These are phyloP conservation scores for Arthromyces matolae DNA, from an alignment of 768 basidiomycete genomes.

Conservation along the genomic window DNA sequence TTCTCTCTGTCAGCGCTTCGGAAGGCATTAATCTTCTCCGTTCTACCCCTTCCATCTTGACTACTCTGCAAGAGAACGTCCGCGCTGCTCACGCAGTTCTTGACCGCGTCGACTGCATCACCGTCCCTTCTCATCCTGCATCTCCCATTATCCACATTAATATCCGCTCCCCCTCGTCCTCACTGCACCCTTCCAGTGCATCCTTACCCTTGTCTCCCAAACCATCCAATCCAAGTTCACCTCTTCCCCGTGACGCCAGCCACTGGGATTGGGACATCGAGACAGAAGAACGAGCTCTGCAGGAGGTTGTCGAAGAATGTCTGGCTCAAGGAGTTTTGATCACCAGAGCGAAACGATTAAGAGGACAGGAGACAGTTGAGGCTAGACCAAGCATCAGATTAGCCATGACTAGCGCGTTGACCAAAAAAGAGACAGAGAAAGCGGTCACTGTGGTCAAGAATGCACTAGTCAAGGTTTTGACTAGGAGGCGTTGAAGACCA, in stretches of 20 bases:
- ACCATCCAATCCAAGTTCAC: slow-evolving; percentile 47
- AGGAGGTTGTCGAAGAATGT: slow-evolving; percentile 90
- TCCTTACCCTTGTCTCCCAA: slow-evolving; percentile 27
- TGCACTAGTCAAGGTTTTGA: slow-evolving; percentile 70
- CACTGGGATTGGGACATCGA: slow-evolving; percentile 56
- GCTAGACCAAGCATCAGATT: slow-evolving; percentile 81
- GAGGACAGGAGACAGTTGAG: slow-evolving; percentile 81
- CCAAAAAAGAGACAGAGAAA: slow-evolving; percentile 91
- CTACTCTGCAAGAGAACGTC: slow-evolving; percentile 77
- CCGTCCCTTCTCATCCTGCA: slow-evolving; percentile 79
- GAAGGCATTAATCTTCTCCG: slow-evolving; percentile 80
- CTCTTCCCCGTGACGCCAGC: slow-evolving; percentile 42
- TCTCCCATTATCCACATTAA: slow-evolving; percentile 88
- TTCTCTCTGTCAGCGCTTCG: slow-evolving; percentile 84
- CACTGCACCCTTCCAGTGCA: slow-evolving; percentile 22
- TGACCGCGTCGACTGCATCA: slow-evolving; percentile 76
- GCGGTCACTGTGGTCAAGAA: slow-evolving; percentile 71
- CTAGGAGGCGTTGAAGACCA: slow-evolving; percentile 53
- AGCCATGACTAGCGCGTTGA: slow-evolving; percentile 73
- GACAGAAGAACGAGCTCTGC: slow-evolving; percentile 74
- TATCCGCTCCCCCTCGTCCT: slow-evolving; percentile 37
- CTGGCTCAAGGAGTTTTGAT: slow-evolving; percentile 80
- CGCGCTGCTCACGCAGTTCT: slow-evolving; percentile 74
- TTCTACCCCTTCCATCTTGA: slow-evolving; percentile 71
- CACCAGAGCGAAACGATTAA: slow-evolving; percentile 78